Base-by-base conservation (phyloP, 257 asterid species). In the Nicotiana undulata region DNA sequence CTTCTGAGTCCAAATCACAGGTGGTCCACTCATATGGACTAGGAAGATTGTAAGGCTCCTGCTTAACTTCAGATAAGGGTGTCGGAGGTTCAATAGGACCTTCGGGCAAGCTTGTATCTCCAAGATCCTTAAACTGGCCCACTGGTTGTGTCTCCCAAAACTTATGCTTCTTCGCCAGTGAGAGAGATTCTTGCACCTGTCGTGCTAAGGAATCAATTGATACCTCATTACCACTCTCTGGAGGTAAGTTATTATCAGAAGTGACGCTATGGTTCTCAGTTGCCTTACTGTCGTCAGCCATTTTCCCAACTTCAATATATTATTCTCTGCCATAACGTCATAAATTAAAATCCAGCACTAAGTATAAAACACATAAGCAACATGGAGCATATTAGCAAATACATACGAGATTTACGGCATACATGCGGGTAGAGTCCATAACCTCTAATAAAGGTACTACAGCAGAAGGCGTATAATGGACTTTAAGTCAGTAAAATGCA, bases 71-170 rank as follows among this genome's bases (percentile, higher is more conserved):
- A 20, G 85, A 59, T 29, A 84, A 28, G 4, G 82, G 87, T 7
- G 87, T 84, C 24, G 85, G 85, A 52, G 76, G 77, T 67, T 84
- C 85, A 68, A 84, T 84, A 12, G 87, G 83, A 63, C 87, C 87
- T 78, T 84, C 87, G 7, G 75, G 67, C 72, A 84, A 60, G 78
- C 87, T 81, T 29, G 85, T 9, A 51, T 81, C 58, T 34, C 82
- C 87, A 76, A 84, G 87, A 70, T 84, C 87, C 82, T 84, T 81
- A 80, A 81, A 84, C 61, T 84, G 87, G 11, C 84, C 87, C 34
- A 84, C 87, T 66, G 87, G 87, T 68, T 84, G 87, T 70, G 87
- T 81, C 77, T 84, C 87, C 86, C 87, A 84, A 79, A 84, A 84
- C 80, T 84, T 81, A 64, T 84, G 87, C 80, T 82, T 81, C 68